These are phyloP conservation scores for Lenzites betulinus DNA, from an alignment of 768 basidiomycete genomes.

Conservation along the genomic window DNA sequence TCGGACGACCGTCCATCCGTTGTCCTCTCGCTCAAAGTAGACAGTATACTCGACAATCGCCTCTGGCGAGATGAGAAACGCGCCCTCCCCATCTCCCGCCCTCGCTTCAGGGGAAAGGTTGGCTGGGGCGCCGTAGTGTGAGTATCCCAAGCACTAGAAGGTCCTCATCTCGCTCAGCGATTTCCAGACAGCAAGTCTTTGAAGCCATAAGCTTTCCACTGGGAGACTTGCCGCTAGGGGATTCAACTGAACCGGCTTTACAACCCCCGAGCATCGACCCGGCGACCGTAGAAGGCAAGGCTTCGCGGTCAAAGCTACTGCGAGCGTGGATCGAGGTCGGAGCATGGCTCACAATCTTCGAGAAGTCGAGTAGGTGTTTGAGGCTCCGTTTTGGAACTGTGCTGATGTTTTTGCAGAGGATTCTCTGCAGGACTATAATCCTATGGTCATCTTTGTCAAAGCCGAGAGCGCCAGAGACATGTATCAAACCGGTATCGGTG, in stretches of 20 bases:
- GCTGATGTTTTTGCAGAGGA: slow-evolving; percentile 13
- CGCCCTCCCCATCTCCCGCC: slow-evolving; percentile 52
- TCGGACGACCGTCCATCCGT: slow-evolving; percentile 7
- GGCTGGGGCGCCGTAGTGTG: slow-evolving; percentile 68
- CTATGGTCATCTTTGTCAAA: slow-evolving; percentile 36
- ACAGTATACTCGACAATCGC: slow-evolving; percentile 73
- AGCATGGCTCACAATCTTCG: slow-evolving; percentile 62
- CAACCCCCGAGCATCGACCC: slow-evolving; percentile 58
- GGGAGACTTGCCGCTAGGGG: slow-evolving; percentile 4
- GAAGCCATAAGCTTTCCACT: slow-evolving; percentile 40
- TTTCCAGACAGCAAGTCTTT: slow-evolving; percentile 43
- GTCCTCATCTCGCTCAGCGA: neutral
- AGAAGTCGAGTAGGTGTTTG: slow-evolving; percentile 35
- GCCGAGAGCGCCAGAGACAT: slow-evolving; percentile 64
- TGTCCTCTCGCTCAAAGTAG: neutral
- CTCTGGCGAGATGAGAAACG: slow-evolving; percentile 72
- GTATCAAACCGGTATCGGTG: slow-evolving; percentile 73
- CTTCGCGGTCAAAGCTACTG: slow-evolving; percentile 61
- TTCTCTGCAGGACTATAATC: slow-evolving; percentile 8
- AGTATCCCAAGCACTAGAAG: slow-evolving; percentile 27
- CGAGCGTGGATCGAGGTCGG: slow-evolving; percentile 80
- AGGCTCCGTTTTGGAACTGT: slow-evolving; percentile 40
- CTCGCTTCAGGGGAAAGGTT: slow-evolving; percentile 60
- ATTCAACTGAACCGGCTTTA: slow-evolving; percentile 47
- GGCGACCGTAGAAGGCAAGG: slow-evolving; percentile 45